Evolutionary conservation across 2,329 filamentous ascomycete genomes (phyloP).

Genomic region (Pseudocercospora fuligena): DNA sequence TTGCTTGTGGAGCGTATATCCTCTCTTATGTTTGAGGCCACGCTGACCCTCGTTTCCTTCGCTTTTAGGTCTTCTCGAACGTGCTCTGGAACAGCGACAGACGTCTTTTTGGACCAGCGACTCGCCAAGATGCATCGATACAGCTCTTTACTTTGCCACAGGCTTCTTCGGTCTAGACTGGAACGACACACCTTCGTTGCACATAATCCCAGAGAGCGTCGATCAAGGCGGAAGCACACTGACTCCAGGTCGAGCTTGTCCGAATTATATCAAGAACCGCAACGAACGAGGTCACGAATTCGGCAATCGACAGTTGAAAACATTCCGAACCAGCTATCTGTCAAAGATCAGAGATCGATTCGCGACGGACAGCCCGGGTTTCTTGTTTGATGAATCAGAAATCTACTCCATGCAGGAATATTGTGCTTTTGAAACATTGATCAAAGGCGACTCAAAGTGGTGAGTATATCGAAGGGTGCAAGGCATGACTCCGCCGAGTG

Average conservation of each 20-base stretch:
- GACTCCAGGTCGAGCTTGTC: slow-evolving; percentile 58
- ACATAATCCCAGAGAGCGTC: slow-evolving; percentile 58
- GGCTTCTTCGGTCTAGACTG: slow-evolving; percentile 61
- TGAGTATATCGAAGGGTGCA: no score
- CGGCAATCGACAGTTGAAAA: slow-evolving; percentile 53
- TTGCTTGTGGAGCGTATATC: no score
- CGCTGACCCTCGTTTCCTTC: no score
- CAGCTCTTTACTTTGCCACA: slow-evolving; percentile 59
- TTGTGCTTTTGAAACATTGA: slow-evolving; percentile 63
- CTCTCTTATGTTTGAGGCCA: no score
- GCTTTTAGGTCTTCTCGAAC: slow-evolving; percentile 45
- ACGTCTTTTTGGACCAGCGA: slow-evolving; percentile 61
- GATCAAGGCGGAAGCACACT: slow-evolving; percentile 60
- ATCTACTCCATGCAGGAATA: slow-evolving; percentile 66
- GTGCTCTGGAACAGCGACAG: slow-evolving; percentile 34
- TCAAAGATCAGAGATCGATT: slow-evolving; percentile 53
- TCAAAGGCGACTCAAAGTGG: slow-evolving; percentile 60
- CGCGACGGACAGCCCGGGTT: slow-evolving; percentile 46
- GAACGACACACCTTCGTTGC: slow-evolving; percentile 47
- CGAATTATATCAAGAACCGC: slow-evolving; percentile 44
- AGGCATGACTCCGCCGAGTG: no score
- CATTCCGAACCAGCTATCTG: slow-evolving; percentile 56
- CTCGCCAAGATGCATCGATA: slow-evolving; percentile 60
- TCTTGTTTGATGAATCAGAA: slow-evolving; percentile 53
- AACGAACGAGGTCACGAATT: slow-evolving; percentile 53